These are phyloP conservation scores for Aspergillus awamori DNA, from an alignment of 2,329 filamentous ascomycete genomes.

Conservation along the genomic window DNA sequence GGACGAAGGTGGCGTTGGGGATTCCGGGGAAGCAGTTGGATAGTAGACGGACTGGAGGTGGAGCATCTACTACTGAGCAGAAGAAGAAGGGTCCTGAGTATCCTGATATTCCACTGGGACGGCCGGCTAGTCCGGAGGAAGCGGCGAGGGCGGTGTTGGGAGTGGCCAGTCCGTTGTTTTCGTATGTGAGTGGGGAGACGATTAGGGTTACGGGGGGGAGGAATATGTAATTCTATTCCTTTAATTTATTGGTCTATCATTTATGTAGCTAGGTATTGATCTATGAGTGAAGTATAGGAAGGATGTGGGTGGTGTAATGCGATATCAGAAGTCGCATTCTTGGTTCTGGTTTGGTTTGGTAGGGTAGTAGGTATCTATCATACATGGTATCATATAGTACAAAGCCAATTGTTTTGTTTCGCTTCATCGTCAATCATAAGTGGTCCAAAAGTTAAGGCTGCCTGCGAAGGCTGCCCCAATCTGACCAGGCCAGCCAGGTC, in stretches of 20 bases:
- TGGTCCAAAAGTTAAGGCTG: not conserved
- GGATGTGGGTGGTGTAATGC: not conserved
- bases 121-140: slow-evolving; percentile 77
- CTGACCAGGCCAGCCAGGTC: not conserved
- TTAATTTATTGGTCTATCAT: not conserved
- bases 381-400: not conserved
- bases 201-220: slow-evolving; percentile 82
- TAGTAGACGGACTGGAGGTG: slow-evolving; percentile 31
- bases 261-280: not conserved
- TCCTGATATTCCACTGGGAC: slow-evolving; percentile 75
- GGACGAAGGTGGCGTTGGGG: slow-evolving; percentile 72
- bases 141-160: slow-evolving; percentile 77
- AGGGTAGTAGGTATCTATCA: not conserved
- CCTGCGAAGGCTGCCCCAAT: not conserved
- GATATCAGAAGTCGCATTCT: slow-evolving; percentile 3
- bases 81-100: slow-evolving; percentile 42
- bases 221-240: slow-evolving; percentile 54
- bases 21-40: slow-evolving; percentile 65
- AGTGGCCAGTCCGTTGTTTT: slow-evolving; percentile 78
- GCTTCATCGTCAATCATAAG: not conserved
- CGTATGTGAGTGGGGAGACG: slow-evolving; percentile 84
- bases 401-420: not conserved
- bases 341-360: not conserved
- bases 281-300: not conserved
- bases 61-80: not conserved